Percentiles rank a stretch among this genome's conserved stretches.
These are phyloP conservation scores for Phytophthora idaei DNA, from an alignment of 352 stramenopile species.

Conservation along the genomic window DNA sequence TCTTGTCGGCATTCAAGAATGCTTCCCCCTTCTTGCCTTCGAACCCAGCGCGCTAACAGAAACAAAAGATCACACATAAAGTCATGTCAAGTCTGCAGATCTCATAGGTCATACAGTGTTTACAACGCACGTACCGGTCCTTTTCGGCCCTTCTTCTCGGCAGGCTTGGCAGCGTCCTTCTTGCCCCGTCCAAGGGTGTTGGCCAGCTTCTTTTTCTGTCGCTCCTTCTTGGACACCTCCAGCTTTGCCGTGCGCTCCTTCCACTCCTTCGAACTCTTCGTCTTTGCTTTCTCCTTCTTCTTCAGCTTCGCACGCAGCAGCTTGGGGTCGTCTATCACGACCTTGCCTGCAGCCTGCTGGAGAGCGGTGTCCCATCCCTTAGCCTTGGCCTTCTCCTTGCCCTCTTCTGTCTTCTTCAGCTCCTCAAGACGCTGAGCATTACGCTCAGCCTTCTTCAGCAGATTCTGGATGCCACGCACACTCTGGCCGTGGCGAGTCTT, in stretches of 20 bases:
- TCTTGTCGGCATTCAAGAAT: slow-evolving; percentile 76
- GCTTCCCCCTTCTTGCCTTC: slow-evolving; percentile 82
- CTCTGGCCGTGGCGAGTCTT: slow-evolving; percentile 80
- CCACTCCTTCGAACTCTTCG: slow-evolving; percentile 82
- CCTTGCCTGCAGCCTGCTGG: slow-evolving; percentile 69
- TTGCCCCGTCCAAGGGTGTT: slow-evolving; percentile 31
- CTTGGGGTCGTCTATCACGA: slow-evolving; percentile 80
- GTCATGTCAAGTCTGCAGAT: slow-evolving; percentile 10
- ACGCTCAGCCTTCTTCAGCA: slow-evolving; percentile 81
- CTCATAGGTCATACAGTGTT: not conserved
- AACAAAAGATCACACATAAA: slow-evolving; percentile 1
- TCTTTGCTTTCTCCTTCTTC: slow-evolving; percentile 84
- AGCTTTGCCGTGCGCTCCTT: slow-evolving; percentile 65
- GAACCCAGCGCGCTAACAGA: slow-evolving; percentile 65
- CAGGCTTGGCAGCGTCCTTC: slow-evolving; percentile 42
- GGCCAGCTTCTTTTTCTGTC: slow-evolving; percentile 65
- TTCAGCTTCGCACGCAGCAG: slow-evolving; percentile 81
- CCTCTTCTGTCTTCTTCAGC: slow-evolving; percentile 81
- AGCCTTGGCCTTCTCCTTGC: slow-evolving; percentile 60
- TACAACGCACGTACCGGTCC: slow-evolving; percentile 39
- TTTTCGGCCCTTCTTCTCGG: slow-evolving; percentile 40
- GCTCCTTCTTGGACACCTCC: slow-evolving; percentile 72
- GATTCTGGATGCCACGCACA: slow-evolving; percentile 74
- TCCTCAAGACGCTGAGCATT: slow-evolving; percentile 80
- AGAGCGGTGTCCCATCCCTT: slow-evolving; percentile 80